These are phyloP conservation scores for Podila verticillata DNA, from an alignment of 192 early-diverging fungal genomes.

Conservation along the genomic window DNA sequence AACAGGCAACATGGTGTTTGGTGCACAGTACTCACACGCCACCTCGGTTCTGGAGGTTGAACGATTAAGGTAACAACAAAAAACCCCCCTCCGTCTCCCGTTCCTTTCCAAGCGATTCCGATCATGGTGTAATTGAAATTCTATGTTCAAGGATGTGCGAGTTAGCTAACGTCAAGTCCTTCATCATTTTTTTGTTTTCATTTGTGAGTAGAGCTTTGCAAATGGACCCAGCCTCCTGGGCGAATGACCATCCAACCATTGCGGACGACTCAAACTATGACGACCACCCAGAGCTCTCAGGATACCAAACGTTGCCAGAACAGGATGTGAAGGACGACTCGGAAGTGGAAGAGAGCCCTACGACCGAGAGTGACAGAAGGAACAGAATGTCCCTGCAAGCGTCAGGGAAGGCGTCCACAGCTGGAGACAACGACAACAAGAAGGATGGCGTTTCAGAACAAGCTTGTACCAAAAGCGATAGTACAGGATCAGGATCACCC, in stretches of 20 bases:
- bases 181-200: no score
- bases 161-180: no score
- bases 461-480: not conserved
- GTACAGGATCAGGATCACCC: not conserved
- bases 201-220: constrained; percentile 26
- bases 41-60: constrained; percentile 48
- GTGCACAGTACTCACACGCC: constrained; percentile 59
- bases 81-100: not conserved
- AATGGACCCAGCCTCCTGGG: constrained; percentile 35
- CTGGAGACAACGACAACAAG: not conserved
- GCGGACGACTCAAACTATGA: constrained; percentile 39
- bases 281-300: constrained; percentile 40
- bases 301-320: constrained; percentile 45
- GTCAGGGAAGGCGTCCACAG: not conserved
- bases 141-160: no score
- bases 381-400: not conserved
- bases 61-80: constrained; percentile 26
- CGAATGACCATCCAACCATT: constrained; percentile 16
- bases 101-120: no score
- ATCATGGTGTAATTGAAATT: no score
- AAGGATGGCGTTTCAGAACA: not conserved
- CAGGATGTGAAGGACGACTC: constrained; percentile 43
- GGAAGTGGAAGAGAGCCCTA: constrained; percentile 27
- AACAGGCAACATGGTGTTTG: constrained; percentile 52
- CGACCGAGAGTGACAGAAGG: constrained; percentile 5